phyloP scores from a whole-genome alignment of 352 stramenopile genomes.

The Thalassiosira hispida region DNA sequence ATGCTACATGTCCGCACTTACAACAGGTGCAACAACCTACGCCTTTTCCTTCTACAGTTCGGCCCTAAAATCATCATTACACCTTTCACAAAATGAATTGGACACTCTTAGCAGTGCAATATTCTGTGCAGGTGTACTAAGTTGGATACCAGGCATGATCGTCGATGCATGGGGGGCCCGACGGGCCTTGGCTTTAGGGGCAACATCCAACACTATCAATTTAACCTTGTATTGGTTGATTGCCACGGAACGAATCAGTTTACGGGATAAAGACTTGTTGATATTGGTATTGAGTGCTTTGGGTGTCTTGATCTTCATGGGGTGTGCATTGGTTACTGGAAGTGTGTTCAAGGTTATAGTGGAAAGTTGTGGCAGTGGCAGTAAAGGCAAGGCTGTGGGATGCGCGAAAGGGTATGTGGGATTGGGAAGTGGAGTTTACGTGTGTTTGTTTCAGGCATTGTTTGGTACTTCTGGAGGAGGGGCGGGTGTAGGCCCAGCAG shows the following conservation, averaged over 20 bases:
- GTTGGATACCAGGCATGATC: slow-evolving; percentile 68
- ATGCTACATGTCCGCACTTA: slow-evolving; percentile 53
- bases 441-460: too few species aligned
- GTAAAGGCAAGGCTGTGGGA: too few species aligned
- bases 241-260: slow-evolving; percentile 42
- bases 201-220: slow-evolving; percentile 40
- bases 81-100: slow-evolving; percentile 67
- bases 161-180: slow-evolving; percentile 58
- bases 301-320: too few species aligned
- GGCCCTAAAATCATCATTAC: slow-evolving; percentile 66
- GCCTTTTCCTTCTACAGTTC: slow-evolving; percentile 74
- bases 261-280: slow-evolving; percentile 20
- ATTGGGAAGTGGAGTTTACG: too few species aligned
- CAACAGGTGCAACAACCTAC: slow-evolving; percentile 72
- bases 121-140: slow-evolving; percentile 68
- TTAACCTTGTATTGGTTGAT: slow-evolving; percentile 67
- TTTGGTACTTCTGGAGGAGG: too few species aligned
- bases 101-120: slow-evolving; percentile 66
- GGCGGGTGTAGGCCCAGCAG: too few species aligned
- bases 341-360: too few species aligned
- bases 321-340: too few species aligned
- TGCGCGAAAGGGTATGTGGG: too few species aligned
- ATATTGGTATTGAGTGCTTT: slow-evolving; percentile 54
- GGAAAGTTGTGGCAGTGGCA: too few species aligned
- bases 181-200: slow-evolving; percentile 50